These are phyloP conservation scores for Stromatinia cepivora DNA, from an alignment of 2,329 filamentous ascomycete genomes.

Conservation along the genomic window DNA sequence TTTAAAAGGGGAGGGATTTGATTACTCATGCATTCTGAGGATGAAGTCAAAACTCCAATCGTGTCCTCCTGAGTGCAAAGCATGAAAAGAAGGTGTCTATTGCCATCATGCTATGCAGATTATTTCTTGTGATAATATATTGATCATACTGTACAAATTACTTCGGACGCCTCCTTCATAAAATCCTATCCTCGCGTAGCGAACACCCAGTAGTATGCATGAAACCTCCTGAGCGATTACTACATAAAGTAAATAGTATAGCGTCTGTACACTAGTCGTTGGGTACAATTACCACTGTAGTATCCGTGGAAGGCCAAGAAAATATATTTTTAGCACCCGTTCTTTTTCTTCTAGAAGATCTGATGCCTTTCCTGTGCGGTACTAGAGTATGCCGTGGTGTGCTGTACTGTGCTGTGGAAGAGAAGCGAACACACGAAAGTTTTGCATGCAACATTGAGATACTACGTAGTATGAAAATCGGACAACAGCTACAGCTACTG, in stretches of 20 bases:
- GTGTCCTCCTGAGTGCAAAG: background rate
- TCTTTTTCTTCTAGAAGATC: conserved; percentile 16
- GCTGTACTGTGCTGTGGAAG: background rate
- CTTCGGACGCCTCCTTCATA: background rate
- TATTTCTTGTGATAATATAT: conserved; percentile 1
- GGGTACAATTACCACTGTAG: conserved; percentile 1
- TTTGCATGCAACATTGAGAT: conserved; percentile 17
- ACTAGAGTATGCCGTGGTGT: background rate
- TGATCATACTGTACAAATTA: background rate
- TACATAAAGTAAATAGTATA: background rate
- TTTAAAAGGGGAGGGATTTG: conserved; percentile 1
- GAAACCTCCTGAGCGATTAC: background rate
- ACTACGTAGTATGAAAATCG: conserved; percentile 18
- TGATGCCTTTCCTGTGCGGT: conserved; percentile 2
- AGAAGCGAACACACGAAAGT: conserved; percentile 8
- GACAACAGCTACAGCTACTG: background rate
- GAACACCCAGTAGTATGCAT: background rate
- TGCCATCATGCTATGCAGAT: background rate
- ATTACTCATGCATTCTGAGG: background rate
- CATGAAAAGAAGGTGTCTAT: background rate
- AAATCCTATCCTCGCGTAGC: conserved; percentile 15
- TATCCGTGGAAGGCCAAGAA: background rate
- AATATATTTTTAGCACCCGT: conserved; percentile 15
- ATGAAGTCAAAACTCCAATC: background rate
- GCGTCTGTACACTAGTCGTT: background rate